Conservation (phyloP, 495 filamentous ascomycete species). For the Schizothecium vesticola region DNA sequence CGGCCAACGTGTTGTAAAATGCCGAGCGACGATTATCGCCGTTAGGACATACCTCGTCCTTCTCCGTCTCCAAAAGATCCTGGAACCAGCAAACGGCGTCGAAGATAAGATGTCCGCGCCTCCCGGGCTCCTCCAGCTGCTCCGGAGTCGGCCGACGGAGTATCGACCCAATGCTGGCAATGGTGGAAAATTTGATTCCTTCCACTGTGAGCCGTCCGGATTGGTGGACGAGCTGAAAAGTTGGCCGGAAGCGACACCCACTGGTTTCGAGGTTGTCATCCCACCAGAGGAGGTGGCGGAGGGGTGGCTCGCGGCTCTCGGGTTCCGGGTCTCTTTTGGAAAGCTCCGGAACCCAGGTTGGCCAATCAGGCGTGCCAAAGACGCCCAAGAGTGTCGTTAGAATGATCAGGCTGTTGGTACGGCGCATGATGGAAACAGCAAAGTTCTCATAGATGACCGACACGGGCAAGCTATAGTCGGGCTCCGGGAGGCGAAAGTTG, state of each 20-base stretch:
- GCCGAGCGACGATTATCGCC: neutral
- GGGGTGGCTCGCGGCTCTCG: neutral
- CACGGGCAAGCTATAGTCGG: neutral
- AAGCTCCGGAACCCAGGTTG: neutral
- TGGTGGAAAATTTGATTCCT: neutral
- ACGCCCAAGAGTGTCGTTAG: neutral
- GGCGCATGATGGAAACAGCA: neutral
- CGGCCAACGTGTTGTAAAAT: neutral
- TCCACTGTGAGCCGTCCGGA: neutral
- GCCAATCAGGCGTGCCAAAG: neutral
- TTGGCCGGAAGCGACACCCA: neutral
- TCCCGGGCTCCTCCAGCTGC: neutral
- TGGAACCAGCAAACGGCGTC: neutral
- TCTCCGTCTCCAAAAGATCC: neutral
- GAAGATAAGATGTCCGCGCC: neutral
- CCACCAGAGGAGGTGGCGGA: neutral
- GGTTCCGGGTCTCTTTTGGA: neutral
- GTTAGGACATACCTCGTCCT: neutral
- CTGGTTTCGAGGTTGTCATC: neutral
- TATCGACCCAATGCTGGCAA: neutral
- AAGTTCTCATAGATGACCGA: neutral
- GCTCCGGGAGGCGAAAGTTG: neutral
- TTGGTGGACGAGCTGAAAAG: neutral
- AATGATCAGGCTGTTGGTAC: neutral
- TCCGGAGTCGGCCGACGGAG: neutral